phyloP scores from a whole-genome alignment of 768 basidiomycete species.

The Pilatotrama ljubarskyi region DNA sequence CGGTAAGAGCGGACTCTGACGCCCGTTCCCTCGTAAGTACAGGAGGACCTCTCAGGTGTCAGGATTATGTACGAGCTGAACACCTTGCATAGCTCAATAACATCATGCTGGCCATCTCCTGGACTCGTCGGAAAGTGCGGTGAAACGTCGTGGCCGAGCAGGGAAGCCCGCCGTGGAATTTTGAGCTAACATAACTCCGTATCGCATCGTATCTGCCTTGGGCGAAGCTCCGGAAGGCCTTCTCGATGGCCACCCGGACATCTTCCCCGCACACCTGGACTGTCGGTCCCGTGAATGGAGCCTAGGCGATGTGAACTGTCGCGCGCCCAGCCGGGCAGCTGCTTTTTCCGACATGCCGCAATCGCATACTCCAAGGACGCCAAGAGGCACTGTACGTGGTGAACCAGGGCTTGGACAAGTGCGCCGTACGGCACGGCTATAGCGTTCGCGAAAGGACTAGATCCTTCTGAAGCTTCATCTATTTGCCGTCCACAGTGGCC shows the following conservation, averaged over 20 bases:
- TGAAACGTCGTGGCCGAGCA: no score
- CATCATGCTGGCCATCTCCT: no score
- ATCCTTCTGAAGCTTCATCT: neutral
- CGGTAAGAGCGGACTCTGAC: neutral
- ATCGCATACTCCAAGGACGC: neutral
- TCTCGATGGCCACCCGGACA: neutral
- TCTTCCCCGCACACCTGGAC: neutral
- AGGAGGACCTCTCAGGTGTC: no score
- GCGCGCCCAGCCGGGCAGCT: neutral
- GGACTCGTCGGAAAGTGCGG: no score
- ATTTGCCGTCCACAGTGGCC: neutral
- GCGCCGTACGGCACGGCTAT: neutral
- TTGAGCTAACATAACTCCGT: neutral
- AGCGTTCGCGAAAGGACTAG: neutral
- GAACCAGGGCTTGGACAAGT: neutral
- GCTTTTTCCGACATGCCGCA: neutral
- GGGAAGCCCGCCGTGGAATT: neutral
- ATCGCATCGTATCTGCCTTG: conserved; percentile 1
- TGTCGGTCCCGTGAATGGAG: neutral
- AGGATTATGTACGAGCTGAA: no score
- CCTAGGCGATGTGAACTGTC: conserved; percentile 3
- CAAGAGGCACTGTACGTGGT: neutral
- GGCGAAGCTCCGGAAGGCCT: neutral
- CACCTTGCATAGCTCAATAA: no score
- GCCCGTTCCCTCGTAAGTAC: no score